Percentiles rank a stretch among this genome's conserved stretches.
These are phyloP conservation scores for Leccinum imitatum DNA, from an alignment of 768 basidiomycete genomes.

Conservation along the genomic window DNA sequence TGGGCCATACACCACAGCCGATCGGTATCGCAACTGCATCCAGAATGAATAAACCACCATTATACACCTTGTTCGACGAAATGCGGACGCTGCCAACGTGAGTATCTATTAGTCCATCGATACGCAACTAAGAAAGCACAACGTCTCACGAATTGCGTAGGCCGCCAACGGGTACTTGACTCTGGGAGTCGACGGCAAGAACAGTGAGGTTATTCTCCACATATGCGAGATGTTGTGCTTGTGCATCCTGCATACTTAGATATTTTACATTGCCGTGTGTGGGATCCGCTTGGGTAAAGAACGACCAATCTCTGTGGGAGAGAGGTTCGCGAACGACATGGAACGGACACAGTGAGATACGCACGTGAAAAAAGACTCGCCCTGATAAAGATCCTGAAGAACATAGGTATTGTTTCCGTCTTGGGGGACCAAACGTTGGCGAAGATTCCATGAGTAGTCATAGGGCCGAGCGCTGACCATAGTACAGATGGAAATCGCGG, in stretches of 20 bases:
- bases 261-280: constrained; percentile 71
- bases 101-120: not conserved
- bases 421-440: not conserved
- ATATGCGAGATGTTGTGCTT: constrained; percentile 52
- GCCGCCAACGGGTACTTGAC: constrained; percentile 45
- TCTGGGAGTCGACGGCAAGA: constrained; percentile 61
- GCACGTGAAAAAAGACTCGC: constrained; percentile 56
- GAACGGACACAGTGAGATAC: constrained; percentile 14
- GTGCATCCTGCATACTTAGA: constrained; percentile 46
- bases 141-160: constrained; percentile 50
- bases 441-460: constrained; percentile 15
- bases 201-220: constrained; percentile 55
- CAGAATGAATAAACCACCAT: constrained; percentile 67
- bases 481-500: constrained; percentile 29
- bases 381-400: constrained; percentile 39
- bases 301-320: constrained; percentile 56
- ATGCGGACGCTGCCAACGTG: constrained; percentile 57
- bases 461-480: constrained; percentile 26
- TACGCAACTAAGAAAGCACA: not conserved
- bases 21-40: constrained; percentile 68
- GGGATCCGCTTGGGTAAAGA: constrained; percentile 60
- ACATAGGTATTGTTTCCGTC: constrained; percentile 28
- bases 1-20: constrained; percentile 64
- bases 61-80: constrained; percentile 55
- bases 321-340: not conserved